Conservation (phyloP, 345 rosid genomes). For the Lepidium africanum region DNA sequence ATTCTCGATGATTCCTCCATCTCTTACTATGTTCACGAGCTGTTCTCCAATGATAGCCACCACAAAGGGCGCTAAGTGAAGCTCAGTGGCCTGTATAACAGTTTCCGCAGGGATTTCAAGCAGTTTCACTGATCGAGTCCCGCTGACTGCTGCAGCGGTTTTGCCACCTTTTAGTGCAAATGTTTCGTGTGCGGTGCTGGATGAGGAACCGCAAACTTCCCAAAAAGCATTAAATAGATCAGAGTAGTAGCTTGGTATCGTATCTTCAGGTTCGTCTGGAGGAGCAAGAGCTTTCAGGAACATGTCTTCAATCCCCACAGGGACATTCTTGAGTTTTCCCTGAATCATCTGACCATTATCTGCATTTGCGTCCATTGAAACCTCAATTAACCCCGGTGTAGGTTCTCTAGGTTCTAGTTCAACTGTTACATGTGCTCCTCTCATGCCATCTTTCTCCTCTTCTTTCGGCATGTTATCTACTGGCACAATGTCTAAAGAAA, state of each 20-base stretch:
- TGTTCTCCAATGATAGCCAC: constrained; percentile 70
- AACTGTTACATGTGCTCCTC: constrained; percentile 55
- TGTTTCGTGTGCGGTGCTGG: constrained; percentile 70
- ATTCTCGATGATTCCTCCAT: constrained; percentile 53
- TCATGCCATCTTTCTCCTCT: constrained; percentile 32
- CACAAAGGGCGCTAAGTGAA: constrained; percentile 57
- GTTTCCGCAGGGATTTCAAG: constrained; percentile 64
- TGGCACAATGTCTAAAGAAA: constrained; percentile 43
- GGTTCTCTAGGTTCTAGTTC: constrained; percentile 84
- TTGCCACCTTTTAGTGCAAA: constrained; percentile 72
- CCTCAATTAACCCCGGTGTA: constrained; percentile 84
- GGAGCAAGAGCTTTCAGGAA: constrained; percentile 77
- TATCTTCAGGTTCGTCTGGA: constrained; percentile 40
- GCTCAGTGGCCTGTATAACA: constrained; percentile 47
- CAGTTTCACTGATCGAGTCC: constrained; percentile 84
- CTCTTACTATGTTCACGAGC: constrained; percentile 56
- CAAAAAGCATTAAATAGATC: constrained; percentile 70
- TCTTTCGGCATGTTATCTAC: constrained; percentile 37
- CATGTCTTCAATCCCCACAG: constrained; percentile 90
- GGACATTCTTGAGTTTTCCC: constrained; percentile 68
- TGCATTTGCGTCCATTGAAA: constrained; percentile 74
- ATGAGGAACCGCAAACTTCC: constrained; percentile 73
- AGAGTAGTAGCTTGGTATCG: constrained; percentile 45
- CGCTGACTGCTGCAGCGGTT: constrained; percentile 63
- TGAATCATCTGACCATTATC: constrained; percentile 72